Evolutionary conservation across 129 eudicot species (phyloP), one percentile per base, ranked within the genome.

Genomic region (Lonicera japonica): DNA sequence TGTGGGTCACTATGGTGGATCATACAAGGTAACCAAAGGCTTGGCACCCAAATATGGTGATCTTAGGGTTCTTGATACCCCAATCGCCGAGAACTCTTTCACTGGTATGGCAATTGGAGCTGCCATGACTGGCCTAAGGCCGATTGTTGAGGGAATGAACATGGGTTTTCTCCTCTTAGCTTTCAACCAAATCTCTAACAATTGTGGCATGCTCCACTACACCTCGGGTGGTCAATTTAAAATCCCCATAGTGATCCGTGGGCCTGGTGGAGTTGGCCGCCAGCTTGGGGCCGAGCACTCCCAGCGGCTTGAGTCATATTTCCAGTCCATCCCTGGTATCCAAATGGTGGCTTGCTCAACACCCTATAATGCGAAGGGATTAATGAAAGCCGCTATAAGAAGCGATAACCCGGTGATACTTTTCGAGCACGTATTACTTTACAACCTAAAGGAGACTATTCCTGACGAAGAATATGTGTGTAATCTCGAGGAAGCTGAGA

Each of bases 141-240:
- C 90, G 4, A 61, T 84, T n/a, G 61, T 84, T 12, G 90, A 84
- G 70, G 90, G 90, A 40, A 84, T 84, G 90, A 84, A 84, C 55
- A 84, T 84, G 90, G 90, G 90, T 13, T 84, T 80, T 64, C 81
- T 84, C 39, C 81, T 84, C 15, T 70, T 84, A 16, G 90, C 90
- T 13, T 84, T 84, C 65, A 84, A 84, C 63, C 90, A 84, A 52
- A 84, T 84, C 52, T 84, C 90, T 5, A 77, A 84, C 79, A 84
- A 84, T 69, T 84, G 90, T 53, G 90, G 90, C 23, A 84, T 84
- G 90, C 90, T 84, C 62, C 90, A 84, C 72, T 84, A 84, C 72
- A 84, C 90, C 11, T 84, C 86, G 22, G 90, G 86, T 23, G 90
- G 90, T 10, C 90, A 84, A 54, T 84, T 84, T 38, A 84, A 69